Evolutionary conservation across 2,329 filamentous ascomycete genomes (phyloP).

Genomic region (Chaetomiaceae sp.): DNA sequence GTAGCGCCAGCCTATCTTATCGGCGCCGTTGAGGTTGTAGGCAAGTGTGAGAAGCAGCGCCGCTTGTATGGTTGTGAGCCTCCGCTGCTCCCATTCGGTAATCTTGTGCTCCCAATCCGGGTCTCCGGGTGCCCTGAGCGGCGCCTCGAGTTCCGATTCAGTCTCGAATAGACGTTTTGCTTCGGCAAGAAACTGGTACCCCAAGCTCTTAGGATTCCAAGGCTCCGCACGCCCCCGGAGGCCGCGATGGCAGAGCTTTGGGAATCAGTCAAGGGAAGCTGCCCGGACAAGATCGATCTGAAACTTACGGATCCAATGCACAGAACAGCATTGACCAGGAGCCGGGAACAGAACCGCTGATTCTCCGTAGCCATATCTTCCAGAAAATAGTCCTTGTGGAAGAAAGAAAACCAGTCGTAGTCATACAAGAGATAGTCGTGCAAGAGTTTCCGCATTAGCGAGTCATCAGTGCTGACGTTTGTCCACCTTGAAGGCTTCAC

Average conservation of each 20-base stretch:
- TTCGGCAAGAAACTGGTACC: slow-evolving; percentile 33
- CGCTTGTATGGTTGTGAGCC: slow-evolving; percentile 32
- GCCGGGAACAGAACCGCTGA: slow-evolving; percentile 33
- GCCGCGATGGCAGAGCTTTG: slow-evolving; percentile 27
- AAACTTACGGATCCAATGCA: slow-evolving; percentile 32
- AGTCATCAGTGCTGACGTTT: slow-evolving; percentile 30
- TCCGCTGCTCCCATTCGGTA: slow-evolving; percentile 20
- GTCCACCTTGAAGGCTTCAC: slow-evolving; percentile 34
- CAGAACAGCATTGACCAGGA: slow-evolving; percentile 36
- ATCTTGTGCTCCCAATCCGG: slow-evolving; percentile 14
- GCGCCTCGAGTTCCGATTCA: slow-evolving; percentile 16
- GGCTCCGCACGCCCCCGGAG: slow-evolving; percentile 27
- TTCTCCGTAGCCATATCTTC: slow-evolving; percentile 32
- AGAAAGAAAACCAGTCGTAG: slow-evolving; percentile 31
- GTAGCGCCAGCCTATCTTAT: slow-evolving; percentile 34
- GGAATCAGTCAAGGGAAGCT: background rate
- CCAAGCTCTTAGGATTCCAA: slow-evolving; percentile 31
- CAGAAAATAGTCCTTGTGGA: slow-evolving; percentile 36
- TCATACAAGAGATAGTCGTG: slow-evolving; percentile 59
- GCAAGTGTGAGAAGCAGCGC: slow-evolving; percentile 28
- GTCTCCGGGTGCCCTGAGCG: slow-evolving; percentile 12
- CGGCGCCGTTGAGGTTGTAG: slow-evolving; percentile 30
- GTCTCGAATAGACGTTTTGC: slow-evolving; percentile 32
- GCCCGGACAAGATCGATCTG: background rate
- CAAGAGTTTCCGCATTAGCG: slow-evolving; percentile 45